phyloP scores from a whole-genome alignment of 2,329 filamentous ascomycete species.

The Cryphonectria carpinicola region DNA sequence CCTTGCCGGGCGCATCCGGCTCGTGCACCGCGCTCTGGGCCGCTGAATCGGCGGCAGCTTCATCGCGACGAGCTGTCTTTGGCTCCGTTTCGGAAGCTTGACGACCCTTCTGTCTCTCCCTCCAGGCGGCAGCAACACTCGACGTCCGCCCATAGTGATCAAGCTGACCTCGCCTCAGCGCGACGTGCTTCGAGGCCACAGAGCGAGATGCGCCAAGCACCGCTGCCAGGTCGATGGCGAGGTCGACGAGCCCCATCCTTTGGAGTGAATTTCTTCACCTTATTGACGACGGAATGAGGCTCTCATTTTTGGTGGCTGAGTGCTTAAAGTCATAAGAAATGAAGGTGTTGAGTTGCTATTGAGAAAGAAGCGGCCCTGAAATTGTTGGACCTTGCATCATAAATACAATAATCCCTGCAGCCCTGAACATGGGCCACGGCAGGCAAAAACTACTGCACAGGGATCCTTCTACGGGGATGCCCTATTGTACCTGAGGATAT shows the following conservation, averaged over 20 bases:
- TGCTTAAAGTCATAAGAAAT: not conserved
- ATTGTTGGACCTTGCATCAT: slow-evolving; percentile 23
- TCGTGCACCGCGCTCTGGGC: not conserved
- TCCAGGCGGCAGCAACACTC: slow-evolving; percentile 44
- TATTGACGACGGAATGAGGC: not conserved
- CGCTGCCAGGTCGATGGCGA: slow-evolving; percentile 69
- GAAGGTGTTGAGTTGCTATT: not conserved
- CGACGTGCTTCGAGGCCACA: slow-evolving; percentile 66
- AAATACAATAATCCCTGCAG: slow-evolving; percentile 29
- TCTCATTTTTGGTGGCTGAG: slow-evolving; percentile 1
- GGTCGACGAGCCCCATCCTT: slow-evolving; percentile 65
- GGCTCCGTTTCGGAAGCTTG: not conserved
- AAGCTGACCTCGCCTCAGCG: slow-evolving; percentile 59
- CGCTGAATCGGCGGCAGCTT: not conserved
- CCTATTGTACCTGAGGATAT: not conserved
- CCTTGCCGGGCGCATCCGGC: not conserved
- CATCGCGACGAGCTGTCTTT: not conserved
- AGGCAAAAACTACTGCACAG: slow-evolving; percentile 22
- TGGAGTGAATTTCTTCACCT: not conserved
- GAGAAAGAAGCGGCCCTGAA: slow-evolving; percentile 2
- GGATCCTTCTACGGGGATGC: not conserved
- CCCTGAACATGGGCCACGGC: slow-evolving; percentile 21
- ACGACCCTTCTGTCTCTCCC: not conserved
- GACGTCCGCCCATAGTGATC: slow-evolving; percentile 54
- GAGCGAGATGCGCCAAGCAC: slow-evolving; percentile 71